phyloP scores from a whole-genome alignment of 2,329 filamentous ascomycete species.

The Rhynchosporium graminicola region DNA sequence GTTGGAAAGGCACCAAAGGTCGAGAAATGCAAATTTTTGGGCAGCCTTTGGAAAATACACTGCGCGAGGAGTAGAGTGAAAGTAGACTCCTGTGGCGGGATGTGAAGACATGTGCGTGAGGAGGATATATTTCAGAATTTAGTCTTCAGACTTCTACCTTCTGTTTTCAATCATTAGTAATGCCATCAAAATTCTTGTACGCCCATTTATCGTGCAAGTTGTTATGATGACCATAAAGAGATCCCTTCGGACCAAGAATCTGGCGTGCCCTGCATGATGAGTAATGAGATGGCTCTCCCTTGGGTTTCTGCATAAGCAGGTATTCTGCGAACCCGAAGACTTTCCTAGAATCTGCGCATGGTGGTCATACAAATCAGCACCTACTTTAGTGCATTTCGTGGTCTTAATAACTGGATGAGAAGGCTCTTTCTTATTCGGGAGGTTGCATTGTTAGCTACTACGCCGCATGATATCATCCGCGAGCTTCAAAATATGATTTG shows the following conservation, averaged over 20 bases:
- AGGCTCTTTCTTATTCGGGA: too few relatives aligned
- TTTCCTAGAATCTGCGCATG: too few relatives aligned
- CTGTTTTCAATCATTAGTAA: not conserved
- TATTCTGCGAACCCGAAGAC: too few relatives aligned
- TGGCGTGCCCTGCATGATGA: too few relatives aligned
- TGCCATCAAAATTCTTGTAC: not conserved
- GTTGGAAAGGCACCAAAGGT: not conserved
- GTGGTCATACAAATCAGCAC: too few relatives aligned
- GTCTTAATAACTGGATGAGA: too few relatives aligned
- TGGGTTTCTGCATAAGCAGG: too few relatives aligned
- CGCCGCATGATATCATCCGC: conserved; percentile 29
- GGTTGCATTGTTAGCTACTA: too few relatives aligned
- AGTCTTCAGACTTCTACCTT: not conserved
- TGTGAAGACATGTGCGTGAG: not conserved
- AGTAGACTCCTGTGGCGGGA: conserved; percentile 1
- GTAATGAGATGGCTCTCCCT: too few relatives aligned
- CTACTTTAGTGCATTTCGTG: too few relatives aligned
- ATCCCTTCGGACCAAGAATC: too few relatives aligned
- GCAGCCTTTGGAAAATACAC: not conserved
- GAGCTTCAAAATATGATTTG: conserved; percentile 29
- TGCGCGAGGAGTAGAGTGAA: not conserved
- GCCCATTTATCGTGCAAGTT: not conserved
- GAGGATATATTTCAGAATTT: not conserved
- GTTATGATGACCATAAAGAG: too few relatives aligned
- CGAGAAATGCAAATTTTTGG: conserved; percentile 4